Base-by-base conservation (phyloP, 768 basidiomycete genomes). In the Cubamyces lactineus region DNA sequence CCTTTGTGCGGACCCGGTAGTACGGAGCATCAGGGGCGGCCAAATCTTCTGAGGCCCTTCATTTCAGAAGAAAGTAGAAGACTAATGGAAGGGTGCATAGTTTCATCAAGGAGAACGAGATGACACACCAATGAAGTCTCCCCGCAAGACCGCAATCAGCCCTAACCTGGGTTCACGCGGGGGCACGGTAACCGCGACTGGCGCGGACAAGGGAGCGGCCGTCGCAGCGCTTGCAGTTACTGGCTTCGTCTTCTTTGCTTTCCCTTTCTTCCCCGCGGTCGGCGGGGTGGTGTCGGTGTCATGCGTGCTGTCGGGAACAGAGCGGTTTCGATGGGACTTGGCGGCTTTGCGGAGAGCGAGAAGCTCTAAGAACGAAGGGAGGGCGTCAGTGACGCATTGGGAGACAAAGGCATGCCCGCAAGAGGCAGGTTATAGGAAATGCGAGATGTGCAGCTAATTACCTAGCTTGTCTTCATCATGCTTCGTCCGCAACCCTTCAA, bases 391-490 rank as follows among this genome's bases (percentile, higher is more conserved):
- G 28, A 11, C 34, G 17, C 17, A 19, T 19, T 17, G 12, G 19
- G 19, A 28, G 38, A 40, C 51, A 53, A 53, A 28, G 40, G 53
- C 15, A 57, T n/a, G 42, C 30, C 49, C 39, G 39, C 17, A 38
- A 30, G n/a, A 46, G 13, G 43, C 13, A 19, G 45, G 21, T 49
- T 30, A 45, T 4, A 45, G 8, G 26, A 4, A 15, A 12, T 46
- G n/a, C 15, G 17, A 7, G 4, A 4, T 3, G 46, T 8, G n/a
- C 21, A 26, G 38, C 13, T 21, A 68, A 77, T 38, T 65, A 82
- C 82, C 77, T 41, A 78, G 75, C 66, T 74, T 76, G 63, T 80
- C 77, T 0, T 69, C 67, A 9, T 82, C 80, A 46, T 78, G 76
- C 61, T 76, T 73, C 55, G 70, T 71, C 61, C 77, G 74, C 52